phyloP scores from a whole-genome alignment of 2,329 filamentous ascomycete species.

The Hansfordia pulvinata region DNA sequence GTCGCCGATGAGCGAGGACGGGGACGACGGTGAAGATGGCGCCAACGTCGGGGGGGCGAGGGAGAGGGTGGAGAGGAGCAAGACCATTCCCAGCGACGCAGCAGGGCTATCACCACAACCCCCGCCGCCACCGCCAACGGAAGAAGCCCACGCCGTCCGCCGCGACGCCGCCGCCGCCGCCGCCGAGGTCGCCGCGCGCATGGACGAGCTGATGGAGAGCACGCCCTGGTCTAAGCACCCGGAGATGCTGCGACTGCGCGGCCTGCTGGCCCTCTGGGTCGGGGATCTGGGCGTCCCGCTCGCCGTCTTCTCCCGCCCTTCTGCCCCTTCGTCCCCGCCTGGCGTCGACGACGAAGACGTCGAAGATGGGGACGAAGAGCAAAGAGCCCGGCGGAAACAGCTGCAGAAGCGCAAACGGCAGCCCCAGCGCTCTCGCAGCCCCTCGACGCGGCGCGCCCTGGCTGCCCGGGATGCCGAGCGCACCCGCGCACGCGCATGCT shows the following conservation, averaged over 20 bases:
- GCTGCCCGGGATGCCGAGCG: slow-evolving; percentile 19
- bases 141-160: slow-evolving; percentile 26
- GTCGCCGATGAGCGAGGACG: no score
- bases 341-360: slow-evolving; percentile 7
- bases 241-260: slow-evolving; percentile 56
- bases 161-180: slow-evolving; percentile 42
- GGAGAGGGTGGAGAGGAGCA: neutral
- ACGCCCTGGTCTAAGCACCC: slow-evolving; percentile 56
- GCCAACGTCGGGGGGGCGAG: no score
- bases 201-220: slow-evolving; percentile 58
- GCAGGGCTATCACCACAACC: slow-evolving; percentile 5
- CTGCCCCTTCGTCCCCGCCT: no score
- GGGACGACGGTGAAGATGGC: slow-evolving; percentile 8
- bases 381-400: slow-evolving; percentile 11
- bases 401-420: slow-evolving; percentile 5
- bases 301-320: no score
- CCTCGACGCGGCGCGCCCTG: slow-evolving; percentile 15
- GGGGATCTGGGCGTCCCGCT: slow-evolving; percentile 52
- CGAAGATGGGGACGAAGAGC: slow-evolving; percentile 2
- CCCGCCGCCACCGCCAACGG: slow-evolving; percentile 7
- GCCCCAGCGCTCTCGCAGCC: no score
- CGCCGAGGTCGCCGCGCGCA: slow-evolving; percentile 47
- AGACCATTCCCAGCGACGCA: slow-evolving; percentile 1
- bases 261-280: slow-evolving; percentile 62
- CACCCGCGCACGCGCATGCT: slow-evolving; percentile 20